Conservation (phyloP, 108 stramenopile species). For the Fistulifera pelliculosa region DNA sequence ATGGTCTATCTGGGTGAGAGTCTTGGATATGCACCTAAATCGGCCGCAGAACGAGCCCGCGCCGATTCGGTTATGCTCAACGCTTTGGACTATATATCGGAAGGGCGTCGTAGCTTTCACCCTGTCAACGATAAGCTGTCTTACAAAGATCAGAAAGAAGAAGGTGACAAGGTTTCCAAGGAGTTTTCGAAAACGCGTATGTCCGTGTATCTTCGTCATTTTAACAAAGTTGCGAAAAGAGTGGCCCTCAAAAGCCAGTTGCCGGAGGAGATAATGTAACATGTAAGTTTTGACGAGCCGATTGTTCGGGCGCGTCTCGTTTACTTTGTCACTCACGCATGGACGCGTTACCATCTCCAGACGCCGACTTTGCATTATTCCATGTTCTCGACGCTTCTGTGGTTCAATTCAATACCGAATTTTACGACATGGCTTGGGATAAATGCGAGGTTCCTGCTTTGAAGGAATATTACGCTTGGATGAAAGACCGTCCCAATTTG, state of each 20-base stretch:
- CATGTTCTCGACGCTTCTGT: slow-evolving; percentile 26
- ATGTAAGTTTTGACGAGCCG: slow-evolving; percentile 2
- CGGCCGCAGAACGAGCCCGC: slow-evolving; percentile 12
- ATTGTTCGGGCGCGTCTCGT: not conserved
- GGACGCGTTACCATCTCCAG: too few relatives aligned
- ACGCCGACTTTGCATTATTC: slow-evolving; percentile 28
- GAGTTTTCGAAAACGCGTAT: slow-evolving; percentile 20
- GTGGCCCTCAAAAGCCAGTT: slow-evolving; percentile 12
- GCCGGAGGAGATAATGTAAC: slow-evolving; percentile 22
- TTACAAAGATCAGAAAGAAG: slow-evolving; percentile 36
- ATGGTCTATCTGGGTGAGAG: slow-evolving; percentile 23
- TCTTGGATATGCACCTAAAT: slow-evolving; percentile 22
- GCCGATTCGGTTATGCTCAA: slow-evolving; percentile 19
- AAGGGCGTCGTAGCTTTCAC: slow-evolving; percentile 30
- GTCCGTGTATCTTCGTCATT: slow-evolving; percentile 18
- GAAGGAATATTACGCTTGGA: slow-evolving; percentile 24
- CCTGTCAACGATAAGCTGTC: slow-evolving; percentile 21
- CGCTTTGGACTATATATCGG: slow-evolving; percentile 23
- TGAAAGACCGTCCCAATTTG: slow-evolving; percentile 28
- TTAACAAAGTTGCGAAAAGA: slow-evolving; percentile 24
- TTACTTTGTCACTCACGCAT: too few relatives aligned
- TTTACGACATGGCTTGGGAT: slow-evolving; percentile 28
- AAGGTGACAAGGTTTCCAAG: slow-evolving; percentile 25
- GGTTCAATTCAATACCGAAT: slow-evolving; percentile 27
- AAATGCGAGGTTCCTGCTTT: slow-evolving; percentile 10